phyloP scores from a whole-genome alignment of 129 eudicot species.

The Flaveria bidentis region DNA sequence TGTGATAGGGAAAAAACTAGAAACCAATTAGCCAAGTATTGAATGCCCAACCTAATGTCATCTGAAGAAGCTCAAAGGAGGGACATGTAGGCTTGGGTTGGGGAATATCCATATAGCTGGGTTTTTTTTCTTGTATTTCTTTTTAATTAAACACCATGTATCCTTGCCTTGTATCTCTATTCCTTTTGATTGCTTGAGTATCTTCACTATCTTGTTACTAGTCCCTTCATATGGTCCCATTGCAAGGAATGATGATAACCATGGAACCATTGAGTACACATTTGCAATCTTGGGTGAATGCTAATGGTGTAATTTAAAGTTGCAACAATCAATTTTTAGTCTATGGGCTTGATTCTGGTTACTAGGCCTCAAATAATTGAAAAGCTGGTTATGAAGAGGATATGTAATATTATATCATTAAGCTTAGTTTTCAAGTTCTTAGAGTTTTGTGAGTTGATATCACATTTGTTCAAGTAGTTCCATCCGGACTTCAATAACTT shows the following conservation, averaged over 20 bases:
- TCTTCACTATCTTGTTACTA: background rate
- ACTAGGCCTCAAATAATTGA: background rate
- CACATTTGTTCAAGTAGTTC: background rate
- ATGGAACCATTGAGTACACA: too few relatives aligned
- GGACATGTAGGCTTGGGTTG: background rate
- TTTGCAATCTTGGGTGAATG: too few relatives aligned
- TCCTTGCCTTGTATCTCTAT: too few relatives aligned
- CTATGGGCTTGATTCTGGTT: background rate
- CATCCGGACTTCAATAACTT: background rate
- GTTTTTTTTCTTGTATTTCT: background rate
- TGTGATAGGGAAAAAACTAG: too few relatives aligned
- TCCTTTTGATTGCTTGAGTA: too few relatives aligned
- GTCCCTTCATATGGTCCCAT: too few relatives aligned
- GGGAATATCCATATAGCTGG: conserved; percentile 1
- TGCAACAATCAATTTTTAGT: background rate
- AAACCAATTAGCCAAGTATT: too few relatives aligned
- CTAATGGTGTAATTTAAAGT: background rate
- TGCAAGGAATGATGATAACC: too few relatives aligned
- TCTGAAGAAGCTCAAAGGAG: too few relatives aligned
- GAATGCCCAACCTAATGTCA: too few relatives aligned
- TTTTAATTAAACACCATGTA: too few relatives aligned
- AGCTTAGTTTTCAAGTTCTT: background rate
- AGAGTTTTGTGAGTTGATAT: background rate
- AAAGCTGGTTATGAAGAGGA: background rate
- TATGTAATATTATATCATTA: background rate